Conservation (phyloP, 176 grass and related monocot species). For the Ensete glaucum region DNA sequence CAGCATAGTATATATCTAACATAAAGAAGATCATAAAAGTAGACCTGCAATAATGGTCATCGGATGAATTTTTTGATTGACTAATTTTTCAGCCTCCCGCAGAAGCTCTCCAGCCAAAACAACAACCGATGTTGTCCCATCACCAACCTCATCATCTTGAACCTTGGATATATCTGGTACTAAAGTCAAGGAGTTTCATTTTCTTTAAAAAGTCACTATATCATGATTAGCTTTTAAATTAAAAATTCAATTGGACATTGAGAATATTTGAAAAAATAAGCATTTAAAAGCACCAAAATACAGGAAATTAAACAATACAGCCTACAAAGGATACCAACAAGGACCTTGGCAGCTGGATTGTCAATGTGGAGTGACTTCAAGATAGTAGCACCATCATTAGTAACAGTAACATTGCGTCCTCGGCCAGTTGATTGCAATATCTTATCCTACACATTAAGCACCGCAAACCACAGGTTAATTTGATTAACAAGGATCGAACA, state of each 20-base stretch:
- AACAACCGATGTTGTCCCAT: constrained; percentile 93
- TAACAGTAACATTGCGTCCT: constrained; percentile 69
- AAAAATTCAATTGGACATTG: not conserved
- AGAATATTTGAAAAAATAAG: not conserved
- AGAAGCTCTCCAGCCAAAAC: constrained; percentile 92
- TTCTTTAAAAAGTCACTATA: not conserved
- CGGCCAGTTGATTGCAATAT: constrained; percentile 91
- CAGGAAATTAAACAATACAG: not conserved
- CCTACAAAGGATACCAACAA: constrained; percentile 83
- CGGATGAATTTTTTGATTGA: constrained; percentile 83
- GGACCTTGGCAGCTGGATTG: constrained; percentile 90
- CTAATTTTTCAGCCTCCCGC: constrained; percentile 79
- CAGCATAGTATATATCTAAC: too few species aligned
- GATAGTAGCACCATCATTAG: constrained; percentile 94
- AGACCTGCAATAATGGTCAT: constrained; percentile 99
- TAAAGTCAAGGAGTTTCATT: constrained; percentile 31
- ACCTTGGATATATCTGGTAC: constrained; percentile 92
- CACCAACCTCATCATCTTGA: constrained; percentile 97
- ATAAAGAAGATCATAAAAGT: not conserved
- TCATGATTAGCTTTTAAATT: not conserved
- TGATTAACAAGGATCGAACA: not conserved
- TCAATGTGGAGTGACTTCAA: constrained; percentile 96
- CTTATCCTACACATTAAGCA: constrained; percentile 53
- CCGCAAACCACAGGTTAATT: not conserved
- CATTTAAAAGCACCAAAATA: not conserved